These are phyloP conservation scores for Ambispora gerdemannii DNA, from an alignment of 192 early-diverging fungal genomes.

Conservation along the genomic window DNA sequence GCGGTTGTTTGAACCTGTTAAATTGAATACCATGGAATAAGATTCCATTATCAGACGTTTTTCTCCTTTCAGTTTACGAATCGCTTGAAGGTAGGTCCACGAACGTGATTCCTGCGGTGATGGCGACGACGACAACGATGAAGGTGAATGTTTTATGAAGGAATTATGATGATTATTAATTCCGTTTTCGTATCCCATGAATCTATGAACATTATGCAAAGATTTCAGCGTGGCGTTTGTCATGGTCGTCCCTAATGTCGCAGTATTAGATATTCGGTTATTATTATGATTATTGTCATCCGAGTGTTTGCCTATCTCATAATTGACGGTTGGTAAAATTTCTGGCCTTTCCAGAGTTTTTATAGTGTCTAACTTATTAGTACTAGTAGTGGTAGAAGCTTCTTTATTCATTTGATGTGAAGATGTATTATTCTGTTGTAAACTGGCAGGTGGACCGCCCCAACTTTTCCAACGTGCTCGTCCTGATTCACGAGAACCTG, in stretches of 20 bases:
- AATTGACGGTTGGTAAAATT: too few species aligned
- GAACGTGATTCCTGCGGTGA: constrained; percentile 7
- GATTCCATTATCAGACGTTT: constrained; percentile 5
- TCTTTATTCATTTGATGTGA: neutral
- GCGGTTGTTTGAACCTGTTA: too few species aligned
- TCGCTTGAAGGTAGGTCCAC: constrained; percentile 18
- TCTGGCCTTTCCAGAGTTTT: too few species aligned
- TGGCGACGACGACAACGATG: too few species aligned
- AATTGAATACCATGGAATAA: too few species aligned
- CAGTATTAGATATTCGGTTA: too few species aligned
- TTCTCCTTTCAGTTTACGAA: constrained; percentile 21
- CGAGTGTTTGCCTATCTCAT: too few species aligned
- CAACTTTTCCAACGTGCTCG: constrained; percentile 30
- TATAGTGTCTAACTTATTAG: neutral
- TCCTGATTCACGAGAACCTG: neutral
- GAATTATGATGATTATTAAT: neutral
- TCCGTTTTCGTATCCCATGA: constrained; percentile 18
- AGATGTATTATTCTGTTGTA: neutral
- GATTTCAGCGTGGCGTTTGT: constrained; percentile 9
- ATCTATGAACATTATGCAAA: constrained; percentile 7
- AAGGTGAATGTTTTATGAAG: too few species aligned
- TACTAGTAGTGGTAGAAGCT: neutral
- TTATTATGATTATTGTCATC: too few species aligned
- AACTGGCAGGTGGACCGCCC: constrained; percentile 20
- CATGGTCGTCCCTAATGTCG: too few species aligned